Conservation (phyloP, 108 stramenopile genomes). For the Stephanodiscus minutulus region DNA sequence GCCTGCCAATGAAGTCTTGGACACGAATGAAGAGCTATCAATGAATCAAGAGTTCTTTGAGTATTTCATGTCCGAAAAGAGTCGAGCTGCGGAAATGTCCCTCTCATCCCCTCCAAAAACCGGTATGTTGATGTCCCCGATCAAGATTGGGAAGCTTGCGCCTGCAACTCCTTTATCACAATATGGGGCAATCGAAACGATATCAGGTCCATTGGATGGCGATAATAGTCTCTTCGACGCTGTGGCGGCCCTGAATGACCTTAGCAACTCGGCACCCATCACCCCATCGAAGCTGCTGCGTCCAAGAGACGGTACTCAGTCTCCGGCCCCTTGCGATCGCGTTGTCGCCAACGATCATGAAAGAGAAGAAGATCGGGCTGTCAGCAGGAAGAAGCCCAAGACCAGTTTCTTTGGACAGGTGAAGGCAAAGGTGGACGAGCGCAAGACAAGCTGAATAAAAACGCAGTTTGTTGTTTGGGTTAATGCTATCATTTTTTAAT, state of each 20-base stretch:
- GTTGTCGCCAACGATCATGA: not conserved
- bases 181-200: conserved; percentile 14
- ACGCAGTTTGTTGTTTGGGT: not conserved
- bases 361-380: not conserved
- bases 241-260: conserved; percentile 43
- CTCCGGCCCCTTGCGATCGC: not conserved
- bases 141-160: conserved; percentile 14
- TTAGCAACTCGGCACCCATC: conserved; percentile 40
- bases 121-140: conserved; percentile 14
- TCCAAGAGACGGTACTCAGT: conserved; percentile 2
- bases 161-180: conserved; percentile 39
- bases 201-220: conserved; percentile 42
- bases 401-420: conserved; percentile 14
- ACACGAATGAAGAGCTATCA: not conserved
- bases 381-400: conserved; percentile 12
- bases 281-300: conserved; percentile 38
- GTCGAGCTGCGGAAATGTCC: conserved; percentile 11
- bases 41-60: conserved; percentile 37
- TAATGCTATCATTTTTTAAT: not conserved
- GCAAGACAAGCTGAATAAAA: not conserved
- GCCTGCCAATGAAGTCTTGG: conserved; percentile 21
- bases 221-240: conserved; percentile 46
- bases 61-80: conserved; percentile 44
- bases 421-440: conserved; percentile 6
- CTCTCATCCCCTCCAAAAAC: conserved; percentile 11